Conservation (phyloP, 2,329 filamentous ascomycete genomes). For the Coniosporium uncinatum region DNA sequence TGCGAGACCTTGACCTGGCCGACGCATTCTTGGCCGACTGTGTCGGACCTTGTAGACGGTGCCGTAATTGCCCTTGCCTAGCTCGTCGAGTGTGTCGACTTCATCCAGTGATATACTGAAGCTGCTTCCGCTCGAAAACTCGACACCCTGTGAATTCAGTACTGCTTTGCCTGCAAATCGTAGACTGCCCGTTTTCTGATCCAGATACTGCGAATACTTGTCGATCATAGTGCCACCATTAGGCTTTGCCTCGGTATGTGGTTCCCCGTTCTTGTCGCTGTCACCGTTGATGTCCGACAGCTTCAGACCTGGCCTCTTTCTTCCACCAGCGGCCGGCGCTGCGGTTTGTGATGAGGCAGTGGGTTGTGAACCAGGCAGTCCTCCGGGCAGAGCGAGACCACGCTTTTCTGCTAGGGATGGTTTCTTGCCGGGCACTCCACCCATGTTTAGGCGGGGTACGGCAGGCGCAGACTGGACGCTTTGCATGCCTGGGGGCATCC, state of each 20-base stretch:
- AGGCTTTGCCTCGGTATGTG: slow-evolving; percentile 17
- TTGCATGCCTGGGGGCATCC: slow-evolving; percentile 27
- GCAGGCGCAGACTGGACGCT: slow-evolving; percentile 42
- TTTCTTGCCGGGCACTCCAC: slow-evolving; percentile 39
- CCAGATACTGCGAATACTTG: slow-evolving; percentile 77
- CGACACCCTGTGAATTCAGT: slow-evolving; percentile 83
- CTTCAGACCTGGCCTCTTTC: slow-evolving; percentile 34
- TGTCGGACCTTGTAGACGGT: slow-evolving; percentile 97
- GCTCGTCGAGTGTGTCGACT: slow-evolving; percentile 85
- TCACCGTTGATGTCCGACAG: slow-evolving; percentile 35
- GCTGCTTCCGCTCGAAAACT: slow-evolving; percentile 84
- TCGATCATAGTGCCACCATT: slow-evolving; percentile 46
- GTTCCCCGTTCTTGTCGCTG: slow-evolving; percentile 6
- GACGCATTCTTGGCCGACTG: slow-evolving; percentile 60
- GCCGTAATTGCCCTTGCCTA: slow-evolving; percentile 97
- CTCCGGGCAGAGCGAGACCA: slow-evolving; percentile 56
- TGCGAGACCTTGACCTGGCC: slow-evolving; percentile 52
- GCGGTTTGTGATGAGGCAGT: slow-evolving; percentile 14
- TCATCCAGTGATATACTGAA: slow-evolving; percentile 97
- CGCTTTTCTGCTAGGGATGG: slow-evolving; percentile 64
- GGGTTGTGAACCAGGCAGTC: slow-evolving; percentile 34
- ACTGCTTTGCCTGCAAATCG: slow-evolving; percentile 92
- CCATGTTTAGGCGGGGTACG: slow-evolving; percentile 26
- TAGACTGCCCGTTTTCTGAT: slow-evolving; percentile 85
- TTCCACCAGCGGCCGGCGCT: slow-evolving; percentile 20